phyloP scores from a whole-genome alignment of 805 yeast species.

The Candida caryicola region DNA sequence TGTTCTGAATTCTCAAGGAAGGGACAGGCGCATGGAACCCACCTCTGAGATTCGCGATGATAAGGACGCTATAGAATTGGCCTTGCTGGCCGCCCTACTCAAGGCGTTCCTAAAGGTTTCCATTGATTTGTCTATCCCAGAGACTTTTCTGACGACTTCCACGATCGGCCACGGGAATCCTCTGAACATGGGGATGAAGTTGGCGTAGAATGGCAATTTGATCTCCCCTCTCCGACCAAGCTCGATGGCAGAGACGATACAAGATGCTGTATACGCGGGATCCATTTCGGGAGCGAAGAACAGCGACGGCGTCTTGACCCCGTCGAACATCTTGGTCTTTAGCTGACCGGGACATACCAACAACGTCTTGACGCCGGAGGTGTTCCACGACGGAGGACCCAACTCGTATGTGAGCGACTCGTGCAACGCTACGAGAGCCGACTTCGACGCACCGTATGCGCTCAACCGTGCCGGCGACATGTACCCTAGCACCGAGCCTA shows the following conservation, averaged over 20 bases:
- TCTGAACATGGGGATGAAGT: constrained; percentile 67
- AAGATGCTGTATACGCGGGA: constrained; percentile 60
- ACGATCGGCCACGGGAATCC: constrained; percentile 70
- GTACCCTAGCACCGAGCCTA: constrained; percentile 83
- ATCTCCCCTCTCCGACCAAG: constrained; percentile 67
- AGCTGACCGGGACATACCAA: constrained; percentile 88
- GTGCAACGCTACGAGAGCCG: constrained; percentile 81
- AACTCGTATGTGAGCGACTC: constrained; percentile 74
- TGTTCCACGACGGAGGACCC: constrained; percentile 47
- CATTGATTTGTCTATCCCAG: constrained; percentile 67
- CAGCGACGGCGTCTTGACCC: constrained; percentile 70
- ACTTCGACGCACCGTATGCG: constrained; percentile 87
- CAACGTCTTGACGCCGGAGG: constrained; percentile 63
- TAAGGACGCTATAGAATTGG: constrained; percentile 1
- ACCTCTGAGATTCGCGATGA: constrained; percentile 1
- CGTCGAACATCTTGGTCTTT: constrained; percentile 68
- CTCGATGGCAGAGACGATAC: constrained; percentile 53
- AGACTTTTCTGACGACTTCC: constrained; percentile 48
- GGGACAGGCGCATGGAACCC: too few relatives aligned
- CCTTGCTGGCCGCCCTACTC: constrained; percentile 11
- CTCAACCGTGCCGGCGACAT: constrained; percentile 79
- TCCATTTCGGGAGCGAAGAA: constrained; percentile 81
- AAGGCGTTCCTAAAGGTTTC: constrained; percentile 17
- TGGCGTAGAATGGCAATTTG: constrained; percentile 73
- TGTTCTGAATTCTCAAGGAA: too few relatives aligned